phyloP scores from a whole-genome alignment of 176 grass and related monocot species.

The Urochloa ruziziensis region DNA sequence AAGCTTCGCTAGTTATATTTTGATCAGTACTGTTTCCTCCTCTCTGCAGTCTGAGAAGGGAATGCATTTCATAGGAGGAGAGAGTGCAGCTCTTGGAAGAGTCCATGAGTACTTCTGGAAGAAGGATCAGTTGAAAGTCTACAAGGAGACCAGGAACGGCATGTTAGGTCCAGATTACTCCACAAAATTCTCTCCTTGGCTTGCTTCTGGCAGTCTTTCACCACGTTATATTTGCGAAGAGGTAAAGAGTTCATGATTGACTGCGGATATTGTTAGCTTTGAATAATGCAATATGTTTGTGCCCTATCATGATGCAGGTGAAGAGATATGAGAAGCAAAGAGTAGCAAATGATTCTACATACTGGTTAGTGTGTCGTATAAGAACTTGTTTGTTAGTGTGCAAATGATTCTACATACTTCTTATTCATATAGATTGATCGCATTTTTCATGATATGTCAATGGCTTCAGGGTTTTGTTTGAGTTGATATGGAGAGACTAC shows the following conservation, averaged over 20 bases:
- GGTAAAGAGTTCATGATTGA: constrained; percentile 24
- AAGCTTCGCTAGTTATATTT: constrained; percentile 7
- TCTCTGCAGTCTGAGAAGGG: constrained; percentile 61
- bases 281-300: not conserved
- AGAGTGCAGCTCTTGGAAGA: constrained; percentile 67
- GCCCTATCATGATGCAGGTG: constrained; percentile 43
- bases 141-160: constrained; percentile 94
- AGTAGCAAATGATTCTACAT: constrained; percentile 92
- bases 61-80: constrained; percentile 73
- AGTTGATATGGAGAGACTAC: constrained; percentile 98
- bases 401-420: too few species aligned
- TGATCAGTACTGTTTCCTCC: not conserved
- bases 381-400: constrained; percentile 8
- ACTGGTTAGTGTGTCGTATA: constrained; percentile 61
- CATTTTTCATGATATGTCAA: not conserved
- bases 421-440: not conserved
- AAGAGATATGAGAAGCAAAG: constrained; percentile 84
- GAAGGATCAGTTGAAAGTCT: constrained; percentile 78
- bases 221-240: constrained; percentile 82
- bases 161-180: constrained; percentile 92
- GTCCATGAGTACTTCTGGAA: constrained; percentile 92
- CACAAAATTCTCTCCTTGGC: constrained; percentile 93
- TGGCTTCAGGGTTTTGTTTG: constrained; percentile 87
- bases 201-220: constrained; percentile 78
- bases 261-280: not conserved